These are phyloP conservation scores for California macrophylla DNA, from an alignment of 441 rosid genomes.

Conservation along the genomic window DNA sequence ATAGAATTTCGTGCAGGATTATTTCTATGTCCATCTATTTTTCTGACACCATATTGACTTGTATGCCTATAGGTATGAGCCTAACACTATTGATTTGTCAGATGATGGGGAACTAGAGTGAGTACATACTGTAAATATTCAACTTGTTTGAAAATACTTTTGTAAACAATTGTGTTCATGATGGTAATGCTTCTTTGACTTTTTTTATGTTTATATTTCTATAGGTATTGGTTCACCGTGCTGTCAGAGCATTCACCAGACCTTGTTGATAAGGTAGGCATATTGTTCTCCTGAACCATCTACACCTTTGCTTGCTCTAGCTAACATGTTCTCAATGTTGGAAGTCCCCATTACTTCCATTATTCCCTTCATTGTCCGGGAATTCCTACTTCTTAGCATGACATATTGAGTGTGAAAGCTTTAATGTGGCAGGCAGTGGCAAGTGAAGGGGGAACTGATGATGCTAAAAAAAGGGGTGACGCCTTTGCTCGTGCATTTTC, in stretches of 20 bases:
- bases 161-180: neutral
- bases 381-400: neutral
- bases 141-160: constrained; percentile 10
- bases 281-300: constrained; percentile 5
- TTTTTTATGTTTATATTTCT: constrained; percentile 18
- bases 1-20: constrained; percentile 1
- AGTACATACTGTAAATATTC: constrained; percentile 29
- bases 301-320: neutral
- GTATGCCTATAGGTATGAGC: constrained; percentile 69
- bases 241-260: constrained; percentile 82
- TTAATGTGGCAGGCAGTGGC: constrained; percentile 75
- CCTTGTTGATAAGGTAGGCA: constrained; percentile 81
- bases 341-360: neutral
- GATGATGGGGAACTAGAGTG: constrained; percentile 81
- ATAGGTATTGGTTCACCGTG: constrained; percentile 93
- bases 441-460: constrained; percentile 98
- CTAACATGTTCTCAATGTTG: neutral
- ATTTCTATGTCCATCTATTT: neutral
- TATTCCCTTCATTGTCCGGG: neutral
- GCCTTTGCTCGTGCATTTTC: constrained; percentile 98
- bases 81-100: constrained; percentile 90
- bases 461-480: constrained; percentile 93
- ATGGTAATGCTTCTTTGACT: constrained; percentile 11
- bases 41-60: constrained; percentile 18
- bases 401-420: constrained; percentile 6